Evolutionary conservation across 352 stramenopile species (phyloP), one percentile per base, ranked within the genome.

Genomic region (Saprolegnia diclina): DNA sequence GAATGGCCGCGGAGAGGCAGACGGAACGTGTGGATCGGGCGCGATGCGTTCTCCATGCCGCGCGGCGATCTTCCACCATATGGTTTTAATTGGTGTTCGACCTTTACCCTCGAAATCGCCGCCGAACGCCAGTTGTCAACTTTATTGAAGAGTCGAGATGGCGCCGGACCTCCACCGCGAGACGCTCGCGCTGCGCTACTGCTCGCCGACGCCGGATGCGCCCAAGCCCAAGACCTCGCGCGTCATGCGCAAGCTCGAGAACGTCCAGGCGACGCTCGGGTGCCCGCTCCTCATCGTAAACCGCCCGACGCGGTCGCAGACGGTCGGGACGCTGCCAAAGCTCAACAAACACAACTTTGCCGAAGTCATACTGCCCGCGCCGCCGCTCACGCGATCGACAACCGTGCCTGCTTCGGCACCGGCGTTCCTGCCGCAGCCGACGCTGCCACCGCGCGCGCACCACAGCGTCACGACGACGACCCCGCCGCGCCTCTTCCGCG

Each of bases 341-440:
- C 26, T 69, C 3, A 69, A 69, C 53, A 69, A 57, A 38, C 44
- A 48, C 63, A 69, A 69, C 46, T n/a, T 24, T 19, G 63, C 63
- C 14, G 26, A 62, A 21, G 50, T 69, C n/a, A 40, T 69, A 24
- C 22, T 67, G 19, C 62, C 62, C 7, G n/a, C 26, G n/a, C 35
- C 29, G 24, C 42, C 13, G 6, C 53, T 52, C n/a, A 24, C 16
- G 35, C 52, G 24, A 59, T 21, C 52, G 52, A 59, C 52, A 3
- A 59, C 35, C 13, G 35, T 19, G 32, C 21, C n/a, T 13, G 14
- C 26, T 1, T 42, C 63, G 5, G 40, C 26, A 2, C 57, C 57
- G 7, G 10, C 35, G 55, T 4, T 24, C 13, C 35, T 40, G 11
- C 18, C 13, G 35, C 11, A 11, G 22, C 22, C 13, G 22, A 21